phyloP scores from a whole-genome alignment of 345 rosid species.

The Melaleuca quinquenervia region DNA sequence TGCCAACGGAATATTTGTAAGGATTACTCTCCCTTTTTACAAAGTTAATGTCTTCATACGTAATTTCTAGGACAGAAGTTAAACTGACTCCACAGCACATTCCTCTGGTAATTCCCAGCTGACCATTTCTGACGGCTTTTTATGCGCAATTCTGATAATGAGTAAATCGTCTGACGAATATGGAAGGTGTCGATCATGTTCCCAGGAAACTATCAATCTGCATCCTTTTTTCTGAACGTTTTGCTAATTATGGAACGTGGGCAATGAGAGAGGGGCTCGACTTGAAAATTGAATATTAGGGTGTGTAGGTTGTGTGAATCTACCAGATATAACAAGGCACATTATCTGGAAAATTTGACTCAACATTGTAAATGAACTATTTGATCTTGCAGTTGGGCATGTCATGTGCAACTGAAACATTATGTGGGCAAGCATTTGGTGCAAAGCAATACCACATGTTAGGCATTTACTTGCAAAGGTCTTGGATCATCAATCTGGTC shows the following conservation, averaged over 20 bases:
- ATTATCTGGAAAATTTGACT: neutral
- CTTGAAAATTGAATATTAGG: neutral
- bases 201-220: neutral
- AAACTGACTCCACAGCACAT: neutral
- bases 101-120: too few relatives aligned
- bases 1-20: slow-evolving; percentile 19
- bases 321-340: too few relatives aligned
- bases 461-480: slow-evolving; percentile 43
- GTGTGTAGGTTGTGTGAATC: neutral
- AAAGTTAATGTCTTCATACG: neutral
- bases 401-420: slow-evolving; percentile 49
- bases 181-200: neutral
- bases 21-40: neutral
- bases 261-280: neutral
- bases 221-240: neutral
- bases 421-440: slow-evolving; percentile 56
- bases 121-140: neutral
- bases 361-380: neutral
- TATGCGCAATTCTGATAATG: neutral
- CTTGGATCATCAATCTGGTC: slow-evolving; percentile 30
- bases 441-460: slow-evolving; percentile 33
- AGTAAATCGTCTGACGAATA: neutral
- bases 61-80: neutral
- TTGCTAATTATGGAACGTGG: neutral
- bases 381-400: slow-evolving; percentile 24